Conservation (phyloP, 176 grass and related monocot species). For the Phoenix roebelenii region DNA sequence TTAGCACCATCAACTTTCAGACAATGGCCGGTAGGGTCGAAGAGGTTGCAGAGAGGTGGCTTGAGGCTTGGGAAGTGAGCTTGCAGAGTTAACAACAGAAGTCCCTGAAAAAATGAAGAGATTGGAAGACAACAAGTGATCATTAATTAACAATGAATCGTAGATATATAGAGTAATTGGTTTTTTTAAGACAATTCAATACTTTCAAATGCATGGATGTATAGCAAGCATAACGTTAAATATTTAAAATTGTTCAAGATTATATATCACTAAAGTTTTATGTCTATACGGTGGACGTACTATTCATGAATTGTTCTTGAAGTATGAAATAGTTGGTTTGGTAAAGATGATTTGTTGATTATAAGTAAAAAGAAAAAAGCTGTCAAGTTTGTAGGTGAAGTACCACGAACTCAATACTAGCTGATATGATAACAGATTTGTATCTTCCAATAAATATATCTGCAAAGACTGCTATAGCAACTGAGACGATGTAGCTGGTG, state of each 20-base stretch:
- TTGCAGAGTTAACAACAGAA: conserved; percentile 54
- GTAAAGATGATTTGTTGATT: too few species aligned
- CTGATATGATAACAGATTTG: conserved; percentile 41
- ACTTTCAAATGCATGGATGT: too few species aligned
- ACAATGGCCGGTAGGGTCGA: conserved; percentile 5
- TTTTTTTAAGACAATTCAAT: too few species aligned
- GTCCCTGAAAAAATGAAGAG: conserved; percentile 28
- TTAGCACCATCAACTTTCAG: conserved; percentile 21
- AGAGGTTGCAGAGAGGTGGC: conserved; percentile 4
- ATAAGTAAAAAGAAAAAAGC: too few species aligned
- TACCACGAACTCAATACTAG: conserved; percentile 34
- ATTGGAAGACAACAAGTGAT: neutral
- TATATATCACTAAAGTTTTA: too few species aligned
- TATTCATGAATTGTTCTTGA: too few species aligned
- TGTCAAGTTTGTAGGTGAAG: neutral
- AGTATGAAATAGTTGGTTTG: too few species aligned
- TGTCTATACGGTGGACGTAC: too few species aligned
- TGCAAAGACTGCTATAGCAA: conserved; percentile 43
- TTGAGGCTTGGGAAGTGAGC: conserved; percentile 30
- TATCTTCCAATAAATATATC: conserved; percentile 54
- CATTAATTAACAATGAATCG: too few species aligned
- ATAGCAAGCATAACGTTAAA: too few species aligned
- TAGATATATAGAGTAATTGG: too few species aligned
- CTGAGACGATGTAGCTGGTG: conserved; percentile 42
- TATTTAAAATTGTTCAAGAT: too few species aligned